phyloP scores from a whole-genome alignment of 1,139 yeast species.

The Meyerozyma athensensis region DNA sequence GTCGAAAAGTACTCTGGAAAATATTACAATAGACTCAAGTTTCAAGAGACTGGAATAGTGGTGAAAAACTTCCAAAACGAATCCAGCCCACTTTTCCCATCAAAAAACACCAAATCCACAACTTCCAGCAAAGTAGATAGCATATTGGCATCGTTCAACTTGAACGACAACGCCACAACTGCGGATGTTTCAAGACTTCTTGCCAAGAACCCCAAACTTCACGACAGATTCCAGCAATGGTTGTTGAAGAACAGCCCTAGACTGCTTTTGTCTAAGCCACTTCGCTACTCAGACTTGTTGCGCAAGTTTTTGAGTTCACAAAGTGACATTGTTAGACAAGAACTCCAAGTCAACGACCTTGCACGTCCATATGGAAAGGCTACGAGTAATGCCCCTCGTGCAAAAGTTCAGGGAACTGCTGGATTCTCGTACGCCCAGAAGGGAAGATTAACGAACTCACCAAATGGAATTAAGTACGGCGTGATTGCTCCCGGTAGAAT shows the following conservation, averaged over 20 bases:
- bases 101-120: constrained; percentile 18
- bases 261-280: constrained; percentile 18
- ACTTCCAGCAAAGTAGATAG: constrained; percentile 18
- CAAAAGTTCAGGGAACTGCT: constrained; percentile 57
- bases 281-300: constrained; percentile 18
- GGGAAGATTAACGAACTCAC: constrained; percentile 70
- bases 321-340: constrained; percentile 17
- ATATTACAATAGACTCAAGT: constrained; percentile 35
- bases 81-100: constrained; percentile 32
- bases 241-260: constrained; percentile 34
- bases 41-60: constrained; percentile 40
- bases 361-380: constrained; percentile 15
- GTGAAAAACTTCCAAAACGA: constrained; percentile 28
- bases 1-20: constrained; percentile 42
- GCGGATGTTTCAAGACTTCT: constrained; percentile 27
- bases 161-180: constrained; percentile 22
- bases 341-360: constrained; percentile 19
- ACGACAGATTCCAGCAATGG: constrained; percentile 30
- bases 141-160: constrained; percentile 30
- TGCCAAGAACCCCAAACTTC: constrained; percentile 29
- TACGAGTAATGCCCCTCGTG: constrained; percentile 12
- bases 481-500: constrained; percentile 69
- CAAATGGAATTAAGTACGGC: constrained; percentile 63
- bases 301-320: constrained; percentile 24
- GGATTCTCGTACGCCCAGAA: constrained; percentile 68